These are phyloP conservation scores for Calocera cornea DNA, from an alignment of 768 basidiomycete species.

Conservation along the genomic window DNA sequence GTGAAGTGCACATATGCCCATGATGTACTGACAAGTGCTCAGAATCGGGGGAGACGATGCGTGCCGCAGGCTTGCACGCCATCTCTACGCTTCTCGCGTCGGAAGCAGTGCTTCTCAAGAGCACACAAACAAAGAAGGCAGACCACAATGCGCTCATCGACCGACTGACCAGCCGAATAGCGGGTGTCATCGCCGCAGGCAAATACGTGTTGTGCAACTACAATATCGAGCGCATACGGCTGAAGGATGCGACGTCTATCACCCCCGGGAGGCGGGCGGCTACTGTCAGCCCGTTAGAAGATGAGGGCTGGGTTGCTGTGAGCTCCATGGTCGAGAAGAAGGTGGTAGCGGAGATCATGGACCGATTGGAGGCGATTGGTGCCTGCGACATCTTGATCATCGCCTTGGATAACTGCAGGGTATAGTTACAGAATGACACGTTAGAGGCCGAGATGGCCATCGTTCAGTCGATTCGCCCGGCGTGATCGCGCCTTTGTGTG, in stretches of 20 bases:
- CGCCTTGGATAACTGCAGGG: slow-evolving; percentile 85
- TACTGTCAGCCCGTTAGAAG: slow-evolving; percentile 67
- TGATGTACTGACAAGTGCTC: slow-evolving; percentile 1
- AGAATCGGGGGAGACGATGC: slow-evolving; percentile 99
- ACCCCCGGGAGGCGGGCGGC: slow-evolving; percentile 86
- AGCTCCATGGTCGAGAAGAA: slow-evolving; percentile 86
- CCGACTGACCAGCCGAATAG: slow-evolving; percentile 73
- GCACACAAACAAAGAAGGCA: slow-evolving; percentile 47
- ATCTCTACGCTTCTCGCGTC: slow-evolving; percentile 78
- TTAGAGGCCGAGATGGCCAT: too few species aligned
- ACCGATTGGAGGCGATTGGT: slow-evolving; percentile 63
- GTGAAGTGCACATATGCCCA: neutral
- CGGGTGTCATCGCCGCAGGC: slow-evolving; percentile 76
- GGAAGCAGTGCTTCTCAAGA: slow-evolving; percentile 81
- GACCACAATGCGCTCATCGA: slow-evolving; percentile 54
- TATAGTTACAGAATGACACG: slow-evolving; percentile 29
- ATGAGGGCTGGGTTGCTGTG: slow-evolving; percentile 79
- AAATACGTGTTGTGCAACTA: slow-evolving; percentile 87
- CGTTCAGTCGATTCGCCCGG: too few species aligned
- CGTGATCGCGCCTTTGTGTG: neutral
- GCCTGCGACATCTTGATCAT: slow-evolving; percentile 87
- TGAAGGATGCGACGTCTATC: slow-evolving; percentile 49
- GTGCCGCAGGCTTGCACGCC: slow-evolving; percentile 86
- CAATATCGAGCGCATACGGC: slow-evolving; percentile 58
- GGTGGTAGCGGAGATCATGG: slow-evolving; percentile 71